Base-by-base conservation (phyloP, 768 basidiomycete genomes). In the Auriculariales sp. region DNA sequence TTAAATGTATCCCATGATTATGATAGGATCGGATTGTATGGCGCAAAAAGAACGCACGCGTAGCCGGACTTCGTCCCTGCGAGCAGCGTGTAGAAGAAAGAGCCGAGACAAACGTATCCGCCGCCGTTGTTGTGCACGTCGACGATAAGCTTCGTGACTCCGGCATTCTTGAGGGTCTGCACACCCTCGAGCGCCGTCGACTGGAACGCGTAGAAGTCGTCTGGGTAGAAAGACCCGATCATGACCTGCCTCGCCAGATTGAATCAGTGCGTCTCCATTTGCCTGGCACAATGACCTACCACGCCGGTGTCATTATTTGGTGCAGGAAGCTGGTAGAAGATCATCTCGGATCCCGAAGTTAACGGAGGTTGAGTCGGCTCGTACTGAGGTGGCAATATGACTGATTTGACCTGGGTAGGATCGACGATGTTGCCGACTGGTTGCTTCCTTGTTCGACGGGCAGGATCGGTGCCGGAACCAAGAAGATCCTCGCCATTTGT, bases 91-190 rank as follows among this genome's bases (percentile, higher is more conserved):
- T 78, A 75, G 36, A 83, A 62, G 66, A 78, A 80, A 32, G 73
- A 68, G 3, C 77, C 78, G 7, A 81, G 67, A 57, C 79, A 81
- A 6, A 81, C 68, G 49, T 71, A 77, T 24, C 79, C 79, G 50
- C 79, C 79, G 49, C 73, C 74, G 54, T 83, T 83, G 58, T 79
- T 75, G 11, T 74, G 73, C 29, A 79, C 57, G 58, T 81, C 79
- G 33, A 82, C 67, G 22, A 81, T 54, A 10, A 81, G 60, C 28
- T 67, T 70, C 0, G 66, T 71, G 10, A 78, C 73, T 3, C 73
- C 74, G 1, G 69, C 66, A 0, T 58, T 53, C 53, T 76, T 60
- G 64, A 81, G 75, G 3, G 67, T 56, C 1, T 55, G 55, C 51
- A 79, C 59, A 1, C 73, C 69, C 5, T 70, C 62, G 1, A 66